These are phyloP conservation scores for Ceratobasidium sp. DNA, from an alignment of 1,284 basidiomycete genomes.

Conservation along the genomic window DNA sequence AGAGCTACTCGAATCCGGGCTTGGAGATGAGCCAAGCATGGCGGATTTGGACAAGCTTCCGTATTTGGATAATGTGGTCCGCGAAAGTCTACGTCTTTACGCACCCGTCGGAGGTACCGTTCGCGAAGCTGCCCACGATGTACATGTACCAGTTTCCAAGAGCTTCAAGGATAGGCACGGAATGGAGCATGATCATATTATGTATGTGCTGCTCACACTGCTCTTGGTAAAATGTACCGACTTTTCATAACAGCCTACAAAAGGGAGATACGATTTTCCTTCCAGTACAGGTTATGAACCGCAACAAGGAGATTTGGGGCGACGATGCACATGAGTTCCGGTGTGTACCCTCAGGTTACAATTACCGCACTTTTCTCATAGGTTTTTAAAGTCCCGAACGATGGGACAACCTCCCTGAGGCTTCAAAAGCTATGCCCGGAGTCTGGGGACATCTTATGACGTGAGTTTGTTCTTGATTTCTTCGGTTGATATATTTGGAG, in stretches of 20 bases:
- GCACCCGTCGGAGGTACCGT: slow-evolving; percentile 50
- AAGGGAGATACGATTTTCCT: slow-evolving; percentile 66
- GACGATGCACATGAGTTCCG: slow-evolving; percentile 60
- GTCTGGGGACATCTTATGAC: slow-evolving; percentile 71
- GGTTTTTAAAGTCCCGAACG: slow-evolving; percentile 70
- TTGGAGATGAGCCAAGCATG: slow-evolving; percentile 61
- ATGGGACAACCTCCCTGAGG: slow-evolving; percentile 67
- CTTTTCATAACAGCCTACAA: too few species aligned
- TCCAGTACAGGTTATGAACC: slow-evolving; percentile 66
- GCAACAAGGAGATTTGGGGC: slow-evolving; percentile 67
- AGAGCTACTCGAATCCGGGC: slow-evolving; percentile 65
- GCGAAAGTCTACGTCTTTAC: slow-evolving; percentile 55
- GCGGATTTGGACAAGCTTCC: slow-evolving; percentile 57
- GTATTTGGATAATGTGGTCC: slow-evolving; percentile 59
- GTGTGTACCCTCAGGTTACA: too few species aligned
- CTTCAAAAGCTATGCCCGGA: slow-evolving; percentile 65
- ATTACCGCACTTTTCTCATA: too few species aligned
- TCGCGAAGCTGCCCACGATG: slow-evolving; percentile 53
- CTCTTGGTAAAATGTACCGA: slow-evolving; percentile 54
- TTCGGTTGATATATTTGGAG: too few species aligned
- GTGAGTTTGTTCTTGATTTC: slow-evolving; percentile 54
- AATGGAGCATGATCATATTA: slow-evolving; percentile 55
- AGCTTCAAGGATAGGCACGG: slow-evolving; percentile 63
- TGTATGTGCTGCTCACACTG: slow-evolving; percentile 51
- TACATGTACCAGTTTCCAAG: slow-evolving; percentile 55